Base-by-base conservation (phyloP, 2,329 filamentous ascomycete genomes). In the Coccinonectria pachysandricola region DNA sequence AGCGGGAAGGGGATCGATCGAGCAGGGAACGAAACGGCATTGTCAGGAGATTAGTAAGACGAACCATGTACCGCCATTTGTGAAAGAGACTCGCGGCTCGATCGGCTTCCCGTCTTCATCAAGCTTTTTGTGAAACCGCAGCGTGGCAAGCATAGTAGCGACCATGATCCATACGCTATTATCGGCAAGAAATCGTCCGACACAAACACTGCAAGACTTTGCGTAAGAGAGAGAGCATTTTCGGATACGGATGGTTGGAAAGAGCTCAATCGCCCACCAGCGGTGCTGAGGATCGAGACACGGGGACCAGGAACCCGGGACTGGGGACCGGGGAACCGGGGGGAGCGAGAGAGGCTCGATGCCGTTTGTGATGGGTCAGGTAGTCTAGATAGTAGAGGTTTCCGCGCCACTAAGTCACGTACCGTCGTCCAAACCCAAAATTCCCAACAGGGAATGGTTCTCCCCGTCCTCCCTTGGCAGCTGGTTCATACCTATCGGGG, bases 361-460 rank as follows among this genome's bases (percentile, higher is more conserved):
- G n/a, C n/a, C n/a, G n/a, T n/a, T n/a, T n/a, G n/a, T n/a, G n/a
- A n/a, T n/a, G n/a, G n/a, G n/a, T n/a, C n/a, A n/a, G n/a, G n/a
- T n/a, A n/a, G n/a, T n/a, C n/a, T n/a, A n/a, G n/a, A n/a, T n/a
- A n/a, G n/a, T n/a, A n/a, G n/a, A n/a, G n/a, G n/a, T n/a, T n/a
- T n/a, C n/a, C n/a, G n/a, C n/a, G n/a, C n/a, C n/a, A n/a, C 12
- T 5, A 19, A 21, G 23, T 12, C 10, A 40, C 37, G 11, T 40
- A 48, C 46, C 46, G 42, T 28, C 50, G 39, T 9, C 50, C 50
- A 28, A 53, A 53, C 12, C 50, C 50, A 38, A 53, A 53, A 20
- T 54, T 50, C 11, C 42, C 48, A 23, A 45, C 34, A 1, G 62
- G 62, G 36, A 53, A 53, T 17, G 64, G 60, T 43, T 66, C 62